Evolutionary conservation across 345 rosid species (phyloP).

Genomic region (Boechera stricta): DNA sequence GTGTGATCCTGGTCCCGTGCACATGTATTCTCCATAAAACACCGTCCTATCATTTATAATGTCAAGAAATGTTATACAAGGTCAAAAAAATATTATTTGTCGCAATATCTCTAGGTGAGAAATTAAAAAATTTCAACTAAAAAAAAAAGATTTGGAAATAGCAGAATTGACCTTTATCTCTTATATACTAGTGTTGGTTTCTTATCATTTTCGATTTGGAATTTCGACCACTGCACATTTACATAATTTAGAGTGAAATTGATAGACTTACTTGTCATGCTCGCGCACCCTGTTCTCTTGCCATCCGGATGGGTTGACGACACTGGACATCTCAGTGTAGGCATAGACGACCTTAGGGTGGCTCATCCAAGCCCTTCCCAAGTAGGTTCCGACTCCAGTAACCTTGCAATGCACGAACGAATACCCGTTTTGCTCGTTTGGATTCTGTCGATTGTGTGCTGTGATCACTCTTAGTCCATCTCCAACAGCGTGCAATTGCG

Average conservation of each 20-base stretch:
- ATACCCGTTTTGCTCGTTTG: slow-evolving; percentile 45
- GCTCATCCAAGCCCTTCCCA: slow-evolving; percentile 70
- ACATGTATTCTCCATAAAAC: slow-evolving; percentile 60
- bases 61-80: not conserved
- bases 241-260: not conserved
- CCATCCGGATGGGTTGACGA: slow-evolving; percentile 62
- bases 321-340: slow-evolving; percentile 51
- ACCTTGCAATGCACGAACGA: slow-evolving; percentile 53
- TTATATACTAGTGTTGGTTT: slow-evolving; percentile 7
- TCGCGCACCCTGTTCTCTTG: slow-evolving; percentile 38
- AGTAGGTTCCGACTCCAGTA: slow-evolving; percentile 48
- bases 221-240: not conserved
- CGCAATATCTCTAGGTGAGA: not conserved
- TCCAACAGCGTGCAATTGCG: slow-evolving; percentile 51
- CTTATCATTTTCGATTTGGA: not conserved
- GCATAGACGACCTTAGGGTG: slow-evolving; percentile 60
- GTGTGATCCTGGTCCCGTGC: slow-evolving; percentile 45
- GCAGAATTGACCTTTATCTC: not conserved
- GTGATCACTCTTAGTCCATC: slow-evolving; percentile 52
- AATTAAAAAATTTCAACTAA: not conserved
- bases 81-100: not conserved
- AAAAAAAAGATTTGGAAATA: no score
- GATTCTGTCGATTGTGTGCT: slow-evolving; percentile 49
- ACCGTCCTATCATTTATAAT: slow-evolving; percentile 47
- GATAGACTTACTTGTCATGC: slow-evolving; percentile 45